Evolutionary conservation across 1,139 yeast species (phyloP).

Genomic region (Hemisphaericaspora lyxosophila): DNA sequence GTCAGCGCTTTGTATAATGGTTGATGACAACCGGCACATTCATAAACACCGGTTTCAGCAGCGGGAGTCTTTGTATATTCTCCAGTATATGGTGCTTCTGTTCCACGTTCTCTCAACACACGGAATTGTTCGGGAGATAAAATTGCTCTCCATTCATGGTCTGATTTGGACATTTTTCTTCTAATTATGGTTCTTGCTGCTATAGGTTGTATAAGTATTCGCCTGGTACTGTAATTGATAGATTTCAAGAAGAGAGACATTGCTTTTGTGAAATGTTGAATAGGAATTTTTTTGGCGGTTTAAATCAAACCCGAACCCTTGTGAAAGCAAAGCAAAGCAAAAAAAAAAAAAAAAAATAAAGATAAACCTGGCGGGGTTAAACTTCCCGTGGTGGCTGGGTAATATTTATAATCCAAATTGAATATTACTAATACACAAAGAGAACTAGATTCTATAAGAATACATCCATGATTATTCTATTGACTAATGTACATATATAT

Average conservation of each 20-base stretch:
- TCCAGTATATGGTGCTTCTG: conserved; percentile 83
- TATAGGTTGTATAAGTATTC: background rate
- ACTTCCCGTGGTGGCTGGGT: too few species aligned
- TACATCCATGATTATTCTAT: too few species aligned
- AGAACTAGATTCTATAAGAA: too few species aligned
- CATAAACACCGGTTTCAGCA: conserved; percentile 58
- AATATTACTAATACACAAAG: conserved; percentile 5
- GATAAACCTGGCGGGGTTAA: too few species aligned
- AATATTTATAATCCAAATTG: background rate
- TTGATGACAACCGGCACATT: conserved; percentile 80
- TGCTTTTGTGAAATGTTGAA: too few species aligned
- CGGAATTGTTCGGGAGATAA: conserved; percentile 76
- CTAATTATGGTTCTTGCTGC: background rate
- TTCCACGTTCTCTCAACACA: conserved; percentile 75
- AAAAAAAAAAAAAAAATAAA: too few species aligned
- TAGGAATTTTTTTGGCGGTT: too few species aligned
- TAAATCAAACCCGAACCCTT: too few species aligned
- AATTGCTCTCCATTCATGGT: conserved; percentile 78
- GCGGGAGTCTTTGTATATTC: conserved; percentile 55
- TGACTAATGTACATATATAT: too few species aligned
- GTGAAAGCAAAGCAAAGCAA: too few species aligned
- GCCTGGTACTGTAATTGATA: background rate
- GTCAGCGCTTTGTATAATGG: conserved; percentile 79
- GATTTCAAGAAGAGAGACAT: background rate
- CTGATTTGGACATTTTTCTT: conserved; percentile 38